Evolutionary conservation across 495 filamentous ascomycete species (phyloP), one percentile per base, ranked within the genome.

Genomic region (Talaromyces proteolyticus): DNA sequence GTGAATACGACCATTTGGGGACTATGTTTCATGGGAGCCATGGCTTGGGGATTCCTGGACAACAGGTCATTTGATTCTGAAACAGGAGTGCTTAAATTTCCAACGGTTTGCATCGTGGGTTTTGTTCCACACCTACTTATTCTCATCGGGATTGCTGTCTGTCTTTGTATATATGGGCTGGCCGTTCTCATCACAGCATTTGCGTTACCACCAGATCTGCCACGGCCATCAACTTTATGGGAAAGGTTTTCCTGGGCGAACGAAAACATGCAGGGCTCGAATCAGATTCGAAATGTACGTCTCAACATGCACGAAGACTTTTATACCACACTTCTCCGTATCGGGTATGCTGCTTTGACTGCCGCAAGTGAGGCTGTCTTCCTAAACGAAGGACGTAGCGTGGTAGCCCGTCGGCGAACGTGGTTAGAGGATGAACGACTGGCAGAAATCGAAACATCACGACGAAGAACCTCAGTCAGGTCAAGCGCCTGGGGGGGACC

Each of bases 281-380:
- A 88, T 1, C 89, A 91, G 17, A 74, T 97, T 8, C 83, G 86
- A 2, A 84, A 82, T 22, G 79, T 95, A 36, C 80, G 82, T 6
- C 76, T 98, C 40, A 86, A 82, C 16, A 81, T 84, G 76, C 79
- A 86, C 43, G 92, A 96, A 68, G 94, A 98, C 57, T 96, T 97
- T 65, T 98, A 96, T 61, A 95, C 88, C 0, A 84, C 89, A 0
- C 74, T 97, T 6, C 77, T 97, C 14, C 85, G 89, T 43, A 76
- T 87, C 25, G 93, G 93, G 0, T 97, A 95, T 56, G 79, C 80
- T 16, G 83, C 89, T 29, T 78, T 97, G 43, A 95, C 89, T 1
- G 89, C 92, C 55, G 93, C 94, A 0, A 94, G 88, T 53, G 90
- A 97, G 62, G 92, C 93, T 0, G 94, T 97, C 0, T 98, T 94